Conservation (phyloP, 176 grass and related monocot species). For the Hordeum marinum region DNA sequence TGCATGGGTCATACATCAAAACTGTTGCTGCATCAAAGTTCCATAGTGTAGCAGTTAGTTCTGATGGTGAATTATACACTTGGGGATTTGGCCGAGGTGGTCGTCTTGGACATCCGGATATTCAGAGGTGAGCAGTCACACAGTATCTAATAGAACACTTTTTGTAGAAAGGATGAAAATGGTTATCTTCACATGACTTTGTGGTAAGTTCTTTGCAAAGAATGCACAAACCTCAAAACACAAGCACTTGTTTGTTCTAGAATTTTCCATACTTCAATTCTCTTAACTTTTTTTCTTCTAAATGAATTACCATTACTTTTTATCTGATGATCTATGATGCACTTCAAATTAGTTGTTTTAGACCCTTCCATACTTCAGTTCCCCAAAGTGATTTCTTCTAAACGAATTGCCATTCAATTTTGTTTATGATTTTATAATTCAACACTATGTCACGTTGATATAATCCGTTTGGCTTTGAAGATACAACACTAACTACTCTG, state of each 20-base stretch:
- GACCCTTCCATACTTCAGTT: not conserved
- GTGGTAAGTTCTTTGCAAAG: not conserved
- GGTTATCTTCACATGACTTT: not conserved
- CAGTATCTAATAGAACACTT: not conserved
- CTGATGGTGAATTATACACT: constrained; percentile 85
- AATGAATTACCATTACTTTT: too few species aligned
- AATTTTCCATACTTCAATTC: too few species aligned
- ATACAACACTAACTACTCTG: not conserved
- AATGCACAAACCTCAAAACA: not conserved
- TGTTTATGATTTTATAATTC: not conserved
- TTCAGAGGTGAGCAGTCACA: constrained; percentile 61
- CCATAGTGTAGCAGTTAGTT: constrained; percentile 89
- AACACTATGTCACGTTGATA: not conserved
- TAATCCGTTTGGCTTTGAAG: not conserved
- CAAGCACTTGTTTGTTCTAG: not conserved
- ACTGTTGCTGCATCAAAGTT: constrained; percentile 82
- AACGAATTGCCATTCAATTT: not conserved
- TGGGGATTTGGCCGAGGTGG: constrained; percentile 99
- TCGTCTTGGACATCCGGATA: constrained; percentile 90
- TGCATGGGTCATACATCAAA: constrained; percentile 81
- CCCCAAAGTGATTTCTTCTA: not conserved
- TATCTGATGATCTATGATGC: not conserved
- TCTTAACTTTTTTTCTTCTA: too few species aligned
- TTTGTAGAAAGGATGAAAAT: not conserved
- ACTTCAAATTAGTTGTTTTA: not conserved